Base-by-base conservation (phyloP, 228 moss, liverwort and hornwort genomes). In the Sphagnum fallax region DNA sequence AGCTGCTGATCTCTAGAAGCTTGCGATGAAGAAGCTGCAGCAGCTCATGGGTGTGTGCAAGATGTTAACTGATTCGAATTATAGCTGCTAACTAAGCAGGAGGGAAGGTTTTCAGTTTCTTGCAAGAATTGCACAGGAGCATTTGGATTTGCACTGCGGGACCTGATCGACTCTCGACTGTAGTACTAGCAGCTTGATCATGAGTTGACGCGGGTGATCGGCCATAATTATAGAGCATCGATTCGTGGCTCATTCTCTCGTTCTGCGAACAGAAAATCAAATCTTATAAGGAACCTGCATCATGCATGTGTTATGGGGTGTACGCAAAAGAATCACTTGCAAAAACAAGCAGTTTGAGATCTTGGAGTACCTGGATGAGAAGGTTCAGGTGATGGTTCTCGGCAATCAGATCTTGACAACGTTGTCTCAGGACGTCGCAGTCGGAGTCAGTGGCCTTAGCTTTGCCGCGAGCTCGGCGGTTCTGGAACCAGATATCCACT, bases 401-500 rank as follows among this genome's bases (percentile, higher is more conserved):
- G 52, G 82, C 86, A 6, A 86, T 80, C 52, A 86, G 86, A 63
- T 86, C 86, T 72, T 86, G 86, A 74, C 86, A 86, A 4, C 82
- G 82, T 67, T 86, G 86, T 32, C 86, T 82, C 12, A 86, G 74
- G 58, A 86, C 86, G 65, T 86, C 86, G 58, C 86, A 86, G 73
- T 82, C 75, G n/a, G 86, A 86, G 64, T 86, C 86, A 52, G 79
- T 82, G 61, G 82, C 77, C 65, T 76, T 82, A 6, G 86, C 86
- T 57, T 86, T 86, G 9, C 86, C 86, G 4, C 86, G 75, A 10
- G 82, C 86, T 4, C 86, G 80, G 32, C 86, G 80, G 53, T 86
- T 86, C 70, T 86, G 86, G 74, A 86, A 86, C 86, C 86, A 86
- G 10, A 86, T 82, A 65, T 86, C 86, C 48, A 86, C 86, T 59